Evolutionary conservation across 768 basidiomycete species (phyloP), one percentile per base, ranked within the genome.

Genomic region (Mycena floridula): DNA sequence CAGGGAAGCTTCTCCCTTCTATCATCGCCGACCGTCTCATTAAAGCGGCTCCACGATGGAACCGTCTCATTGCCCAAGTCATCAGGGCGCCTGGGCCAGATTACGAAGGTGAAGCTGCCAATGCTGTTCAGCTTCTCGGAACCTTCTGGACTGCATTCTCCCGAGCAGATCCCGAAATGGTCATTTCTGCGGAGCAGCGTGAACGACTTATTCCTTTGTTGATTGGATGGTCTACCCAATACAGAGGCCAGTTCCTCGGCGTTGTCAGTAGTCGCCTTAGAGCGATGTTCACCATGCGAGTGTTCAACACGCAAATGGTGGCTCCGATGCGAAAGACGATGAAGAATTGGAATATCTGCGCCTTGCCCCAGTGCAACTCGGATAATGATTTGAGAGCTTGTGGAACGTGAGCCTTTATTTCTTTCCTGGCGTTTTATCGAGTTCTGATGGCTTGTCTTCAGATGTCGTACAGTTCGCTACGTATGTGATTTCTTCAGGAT

Each of bases 1-100:
- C 45, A 7, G 50, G 54, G 15, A 54, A 51, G 30, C 22, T 23
- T 2, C 50, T 56, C 7, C 28, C 55, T 11, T 43, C 47, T 25
- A 25, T 50, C 4, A 18, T 56, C 11, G 51, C 55, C 2, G 52
- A 51, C 1, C 42, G 54, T n/a, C 27, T 58, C 3, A 41, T 50
- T 21, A 30, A 24, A 1, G 20, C 49, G 5, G 43, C 42, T 3
- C 32, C 25, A 3, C 20, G 32, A 20, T 58, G 57, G 57, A 53
- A 56, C 4, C 24, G 16, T 4, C 32, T 15, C 15, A 35, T 35
- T 13, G 32, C 18, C 15, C n/a, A n/a, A n/a, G n/a, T n/a, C n/a
- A n/a, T n/a, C n/a, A n/a, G n/a, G n/a, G 18, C 32, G 18, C 32
- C 32, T 35, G 32, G 18, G 13, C 18, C 32, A 18, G 32, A 35